phyloP scores from a whole-genome alignment of 768 basidiomycete genomes.

The Trametes sanguinea region DNA sequence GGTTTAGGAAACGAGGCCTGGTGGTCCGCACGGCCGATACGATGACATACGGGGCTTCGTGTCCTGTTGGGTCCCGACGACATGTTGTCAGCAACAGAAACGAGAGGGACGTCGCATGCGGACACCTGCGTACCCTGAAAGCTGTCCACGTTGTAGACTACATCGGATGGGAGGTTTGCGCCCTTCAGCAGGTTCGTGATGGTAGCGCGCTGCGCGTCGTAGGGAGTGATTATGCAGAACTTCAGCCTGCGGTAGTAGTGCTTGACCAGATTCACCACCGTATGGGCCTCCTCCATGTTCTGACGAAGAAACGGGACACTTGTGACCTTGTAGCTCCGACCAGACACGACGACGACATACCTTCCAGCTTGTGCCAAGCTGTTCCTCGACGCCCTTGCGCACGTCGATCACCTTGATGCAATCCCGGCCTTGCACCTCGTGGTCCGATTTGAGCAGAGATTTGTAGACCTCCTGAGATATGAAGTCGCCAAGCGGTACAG shows the following conservation, averaged over 20 bases:
- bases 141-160: conserved; percentile 55
- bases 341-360: conserved; percentile 31
- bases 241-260: conserved; percentile 41
- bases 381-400: conserved; percentile 39
- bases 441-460: conserved; percentile 28
- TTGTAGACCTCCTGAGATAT: conserved; percentile 37
- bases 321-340: neutral
- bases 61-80: conserved; percentile 38
- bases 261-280: conserved; percentile 44
- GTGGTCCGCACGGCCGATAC: conserved; percentile 51
- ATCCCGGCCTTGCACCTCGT: conserved; percentile 9
- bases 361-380: conserved; percentile 45
- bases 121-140: conserved; percentile 46
- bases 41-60: conserved; percentile 52
- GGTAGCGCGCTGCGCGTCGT: conserved; percentile 52
- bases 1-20: conserved; percentile 47
- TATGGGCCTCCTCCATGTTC: conserved; percentile 46
- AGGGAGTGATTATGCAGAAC: conserved; percentile 55
- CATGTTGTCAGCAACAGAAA: neutral
- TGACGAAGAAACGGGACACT: conserved; percentile 16
- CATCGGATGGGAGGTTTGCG: conserved; percentile 41
- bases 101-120: neutral
- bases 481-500: conserved; percentile 34
- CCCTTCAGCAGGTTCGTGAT: conserved; percentile 40
- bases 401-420: conserved; percentile 45